Conservation (phyloP, 164 flowering plant genomes). For the Magnolia sinica region DNA sequence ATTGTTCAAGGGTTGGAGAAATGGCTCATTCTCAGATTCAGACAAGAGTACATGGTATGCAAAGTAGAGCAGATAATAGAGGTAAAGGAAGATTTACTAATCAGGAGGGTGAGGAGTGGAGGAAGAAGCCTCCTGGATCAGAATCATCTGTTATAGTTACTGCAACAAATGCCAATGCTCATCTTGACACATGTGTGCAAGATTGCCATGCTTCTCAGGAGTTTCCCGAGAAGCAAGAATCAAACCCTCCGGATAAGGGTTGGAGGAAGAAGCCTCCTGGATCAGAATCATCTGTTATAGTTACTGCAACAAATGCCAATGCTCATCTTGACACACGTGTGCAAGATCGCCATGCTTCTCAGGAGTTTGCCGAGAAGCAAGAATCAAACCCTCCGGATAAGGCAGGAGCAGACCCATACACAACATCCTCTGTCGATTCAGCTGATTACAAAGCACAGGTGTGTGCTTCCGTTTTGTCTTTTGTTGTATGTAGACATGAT, state of each 20-base stretch:
- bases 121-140: constrained; percentile 34
- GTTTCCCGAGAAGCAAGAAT: constrained; percentile 25
- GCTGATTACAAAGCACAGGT: constrained; percentile 61
- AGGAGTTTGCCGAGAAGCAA: constrained; percentile 29
- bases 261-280: constrained; percentile 47
- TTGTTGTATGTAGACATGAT: neutral
- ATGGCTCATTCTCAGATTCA: constrained; percentile 21
- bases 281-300: constrained; percentile 18
- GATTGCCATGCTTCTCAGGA: constrained; percentile 23
- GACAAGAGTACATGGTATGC: constrained; percentile 54
- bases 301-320: constrained; percentile 28
- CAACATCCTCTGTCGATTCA: constrained; percentile 30
- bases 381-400: constrained; percentile 26
- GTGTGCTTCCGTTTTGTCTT: neutral
- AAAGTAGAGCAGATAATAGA: constrained; percentile 44
- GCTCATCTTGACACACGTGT: constrained; percentile 17
- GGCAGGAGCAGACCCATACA: constrained; percentile 34
- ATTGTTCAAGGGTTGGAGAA: constrained; percentile 16
- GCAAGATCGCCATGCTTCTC: constrained; percentile 23
- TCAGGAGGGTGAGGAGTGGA: constrained; percentile 64
- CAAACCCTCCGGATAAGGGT: constrained; percentile 1
- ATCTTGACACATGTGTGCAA: constrained; percentile 21
- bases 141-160: constrained; percentile 20
- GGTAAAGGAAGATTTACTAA: constrained; percentile 44
- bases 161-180: constrained; percentile 26